Conservation (phyloP, 371 early-diverging fungal genomes). For the Chytridiales sp. region DNA sequence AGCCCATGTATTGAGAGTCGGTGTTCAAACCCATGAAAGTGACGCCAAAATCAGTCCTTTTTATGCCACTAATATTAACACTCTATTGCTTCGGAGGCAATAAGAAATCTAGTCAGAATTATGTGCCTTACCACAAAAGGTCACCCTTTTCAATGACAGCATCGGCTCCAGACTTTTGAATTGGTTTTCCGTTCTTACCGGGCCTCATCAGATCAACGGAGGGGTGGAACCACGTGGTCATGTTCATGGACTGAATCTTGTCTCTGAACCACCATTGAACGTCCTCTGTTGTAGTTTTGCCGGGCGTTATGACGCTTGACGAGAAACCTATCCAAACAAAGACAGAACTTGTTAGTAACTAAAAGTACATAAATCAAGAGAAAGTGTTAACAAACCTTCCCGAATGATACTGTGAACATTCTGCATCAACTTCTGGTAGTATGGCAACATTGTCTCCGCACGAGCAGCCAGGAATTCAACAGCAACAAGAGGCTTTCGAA, state of each 20-base stretch:
- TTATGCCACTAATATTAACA: not conserved
- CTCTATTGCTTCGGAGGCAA: no score
- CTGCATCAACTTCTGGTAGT: conserved; percentile 12
- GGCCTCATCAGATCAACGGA: conserved; percentile 12
- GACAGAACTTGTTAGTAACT: no score
- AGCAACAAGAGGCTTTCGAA: conserved; percentile 10
- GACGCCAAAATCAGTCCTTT: conserved; percentile 21
- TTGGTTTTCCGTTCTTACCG: not conserved
- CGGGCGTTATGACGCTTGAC: not conserved
- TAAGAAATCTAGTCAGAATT: not conserved
- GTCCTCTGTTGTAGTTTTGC: conserved; percentile 15
- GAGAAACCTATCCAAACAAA: no score
- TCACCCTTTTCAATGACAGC: conserved; percentile 15
- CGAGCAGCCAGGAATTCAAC: conserved; percentile 21
- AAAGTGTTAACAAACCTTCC: conserved; percentile 15
- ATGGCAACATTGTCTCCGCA: not conserved
- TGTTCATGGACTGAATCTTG: conserved; percentile 17
- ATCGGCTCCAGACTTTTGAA: not conserved
- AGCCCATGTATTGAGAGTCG: conserved; percentile 26
- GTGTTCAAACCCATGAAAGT: conserved; percentile 24
- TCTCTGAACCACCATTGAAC: conserved; percentile 19
- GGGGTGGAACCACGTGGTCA: conserved; percentile 29
- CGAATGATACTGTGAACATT: conserved; percentile 16
- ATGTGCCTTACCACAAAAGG: conserved; percentile 13
- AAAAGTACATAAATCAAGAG: no score